phyloP scores from a whole-genome alignment of 192 early-diverging fungal genomes.

The Funneliformis mosseae region DNA sequence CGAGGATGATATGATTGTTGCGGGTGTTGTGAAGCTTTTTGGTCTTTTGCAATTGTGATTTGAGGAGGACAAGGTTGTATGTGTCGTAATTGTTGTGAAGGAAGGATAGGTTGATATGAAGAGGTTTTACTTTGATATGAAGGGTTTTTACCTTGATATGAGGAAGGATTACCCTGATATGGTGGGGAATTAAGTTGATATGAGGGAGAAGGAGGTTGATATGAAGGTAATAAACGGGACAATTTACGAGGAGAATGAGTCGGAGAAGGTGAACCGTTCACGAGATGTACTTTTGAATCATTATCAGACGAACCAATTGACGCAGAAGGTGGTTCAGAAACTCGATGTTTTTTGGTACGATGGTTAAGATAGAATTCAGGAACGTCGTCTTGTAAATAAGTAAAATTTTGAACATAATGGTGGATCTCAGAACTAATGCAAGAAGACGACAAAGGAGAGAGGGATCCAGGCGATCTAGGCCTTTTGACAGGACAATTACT shows the following conservation, averaged over 20 bases:
- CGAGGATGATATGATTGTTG: background rate
- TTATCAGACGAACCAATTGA: background rate
- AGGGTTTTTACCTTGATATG: background rate
- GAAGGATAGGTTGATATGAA: too few species aligned
- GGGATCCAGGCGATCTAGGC: conserved; percentile 20
- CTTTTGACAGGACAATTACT: background rate
- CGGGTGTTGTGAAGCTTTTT: background rate
- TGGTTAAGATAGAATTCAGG: background rate
- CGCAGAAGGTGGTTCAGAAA: too few species aligned
- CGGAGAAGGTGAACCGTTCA: background rate
- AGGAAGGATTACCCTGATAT: too few species aligned
- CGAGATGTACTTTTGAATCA: background rate
- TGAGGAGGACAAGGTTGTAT: background rate
- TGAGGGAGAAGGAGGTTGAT: too few species aligned
- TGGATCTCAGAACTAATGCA: background rate
- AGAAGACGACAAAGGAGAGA: conserved; percentile 1
- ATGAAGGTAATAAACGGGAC: background rate
- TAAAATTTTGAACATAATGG: background rate
- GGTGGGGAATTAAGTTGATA: too few species aligned
- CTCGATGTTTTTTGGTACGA: background rate
- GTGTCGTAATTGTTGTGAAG: too few species aligned
- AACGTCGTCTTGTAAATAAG: background rate
- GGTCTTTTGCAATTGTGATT: background rate
- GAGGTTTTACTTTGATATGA: background rate
- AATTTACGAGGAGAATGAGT: background rate